phyloP scores from a whole-genome alignment of 257 asterid genomes.

The Nicotiana noctiflora region DNA sequence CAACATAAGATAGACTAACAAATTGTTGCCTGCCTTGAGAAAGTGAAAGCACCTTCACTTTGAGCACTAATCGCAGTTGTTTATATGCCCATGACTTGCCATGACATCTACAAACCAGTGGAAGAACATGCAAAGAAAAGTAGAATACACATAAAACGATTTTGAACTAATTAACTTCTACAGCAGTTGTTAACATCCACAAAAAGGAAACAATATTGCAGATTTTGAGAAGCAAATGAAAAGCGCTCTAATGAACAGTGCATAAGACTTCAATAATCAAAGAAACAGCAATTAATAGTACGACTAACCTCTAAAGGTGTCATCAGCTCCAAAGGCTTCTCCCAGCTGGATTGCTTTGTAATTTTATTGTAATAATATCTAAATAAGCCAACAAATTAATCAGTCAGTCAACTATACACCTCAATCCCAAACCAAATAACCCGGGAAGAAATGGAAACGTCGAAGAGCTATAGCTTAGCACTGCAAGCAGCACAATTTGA shows the following conservation, averaged over 20 bases:
- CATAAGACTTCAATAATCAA: slow-evolving; percentile 10
- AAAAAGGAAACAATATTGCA: slow-evolving; percentile 21
- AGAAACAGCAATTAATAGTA: slow-evolving; percentile 17
- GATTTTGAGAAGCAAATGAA: slow-evolving; percentile 26
- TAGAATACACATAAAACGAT: slow-evolving; percentile 50
- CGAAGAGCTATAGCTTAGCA: neutral
- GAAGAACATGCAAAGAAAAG: slow-evolving; percentile 82
- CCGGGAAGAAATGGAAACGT: neutral
- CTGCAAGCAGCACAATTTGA: neutral
- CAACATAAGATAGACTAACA: slow-evolving; percentile 43
- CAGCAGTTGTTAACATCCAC: slow-evolving; percentile 39
- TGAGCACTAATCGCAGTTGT: slow-evolving; percentile 76
- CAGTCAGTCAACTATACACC: neutral
- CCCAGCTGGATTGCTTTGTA: slow-evolving; percentile 96
- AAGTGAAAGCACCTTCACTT: slow-evolving; percentile 82
- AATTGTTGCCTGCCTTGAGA: slow-evolving; percentile 81
- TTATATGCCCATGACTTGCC: slow-evolving; percentile 74
- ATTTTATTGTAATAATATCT: slow-evolving; percentile 88
- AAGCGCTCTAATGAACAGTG: slow-evolving; percentile 8
- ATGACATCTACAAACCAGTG: slow-evolving; percentile 88
- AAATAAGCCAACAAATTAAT: slow-evolving; percentile 14
- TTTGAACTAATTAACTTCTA: slow-evolving; percentile 29
- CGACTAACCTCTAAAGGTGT: slow-evolving; percentile 86
- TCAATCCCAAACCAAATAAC: neutral
- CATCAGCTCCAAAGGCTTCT: slow-evolving; percentile 94